Evolutionary conservation across 306 rosid species (phyloP).

Genomic region (Abrus pulchellus): DNA sequence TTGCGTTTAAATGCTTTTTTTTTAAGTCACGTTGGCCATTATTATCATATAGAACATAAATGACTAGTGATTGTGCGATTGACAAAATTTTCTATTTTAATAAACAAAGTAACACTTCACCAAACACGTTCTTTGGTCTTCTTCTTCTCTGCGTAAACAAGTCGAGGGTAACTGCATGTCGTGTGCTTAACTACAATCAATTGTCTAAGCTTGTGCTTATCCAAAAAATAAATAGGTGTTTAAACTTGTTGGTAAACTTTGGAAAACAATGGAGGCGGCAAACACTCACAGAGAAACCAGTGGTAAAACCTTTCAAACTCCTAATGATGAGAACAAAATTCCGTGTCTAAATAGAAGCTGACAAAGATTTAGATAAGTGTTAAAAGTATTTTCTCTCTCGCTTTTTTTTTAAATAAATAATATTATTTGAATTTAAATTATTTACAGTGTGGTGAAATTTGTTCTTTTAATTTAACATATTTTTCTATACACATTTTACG

Average conservation of each 20-base stretch:
- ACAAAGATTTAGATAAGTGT: neutral
- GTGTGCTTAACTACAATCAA: neutral
- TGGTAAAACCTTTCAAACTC: neutral
- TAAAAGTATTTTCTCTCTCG: neutral
- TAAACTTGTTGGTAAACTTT: neutral
- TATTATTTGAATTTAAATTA: too few relatives aligned
- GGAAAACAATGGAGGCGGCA: neutral
- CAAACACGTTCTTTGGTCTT: neutral
- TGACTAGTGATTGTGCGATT: neutral
- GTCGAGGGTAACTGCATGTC: neutral
- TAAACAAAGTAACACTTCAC: neutral
- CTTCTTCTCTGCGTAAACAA: neutral
- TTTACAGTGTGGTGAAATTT: too few relatives aligned
- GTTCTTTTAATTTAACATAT: too few relatives aligned
- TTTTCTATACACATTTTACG: too few relatives aligned
- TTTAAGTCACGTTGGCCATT: neutral
- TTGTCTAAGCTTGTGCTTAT: neutral
- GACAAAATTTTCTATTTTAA: neutral
- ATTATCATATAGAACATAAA: neutral
- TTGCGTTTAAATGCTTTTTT: too few relatives aligned
- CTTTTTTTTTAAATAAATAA: too few relatives aligned
- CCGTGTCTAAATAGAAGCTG: neutral
- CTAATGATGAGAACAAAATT: neutral
- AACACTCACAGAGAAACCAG: neutral
- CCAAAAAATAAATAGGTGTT: neutral